Evolutionary conservation across 179 eudicot species (phyloP).

Genomic region (Silene vulgaris): DNA sequence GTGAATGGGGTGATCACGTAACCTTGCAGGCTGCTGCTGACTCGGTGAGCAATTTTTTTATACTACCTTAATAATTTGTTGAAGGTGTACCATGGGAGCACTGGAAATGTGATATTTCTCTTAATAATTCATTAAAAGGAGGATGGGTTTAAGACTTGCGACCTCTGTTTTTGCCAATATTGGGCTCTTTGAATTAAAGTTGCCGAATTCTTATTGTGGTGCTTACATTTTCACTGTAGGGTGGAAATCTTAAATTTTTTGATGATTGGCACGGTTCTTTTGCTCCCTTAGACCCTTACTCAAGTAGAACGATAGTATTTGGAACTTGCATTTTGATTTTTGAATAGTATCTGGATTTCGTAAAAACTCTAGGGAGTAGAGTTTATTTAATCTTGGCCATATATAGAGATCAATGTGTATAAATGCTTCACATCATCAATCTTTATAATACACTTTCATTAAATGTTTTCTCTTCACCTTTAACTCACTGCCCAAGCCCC

Average conservation of each 20-base stretch:
- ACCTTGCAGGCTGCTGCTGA: constrained; percentile 72
- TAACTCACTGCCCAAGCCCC: no score
- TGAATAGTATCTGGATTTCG: no score
- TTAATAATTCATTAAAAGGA: neutral
- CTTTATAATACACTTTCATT: no score
- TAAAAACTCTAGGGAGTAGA: no score
- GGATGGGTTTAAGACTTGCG: neutral
- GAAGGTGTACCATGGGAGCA: constrained; percentile 3
- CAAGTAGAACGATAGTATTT: neutral
- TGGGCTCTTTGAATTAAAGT: neutral
- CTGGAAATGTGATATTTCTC: neutral
- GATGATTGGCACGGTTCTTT: neutral
- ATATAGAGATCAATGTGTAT: no score
- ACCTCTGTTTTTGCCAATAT: neutral
- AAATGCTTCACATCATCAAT: no score
- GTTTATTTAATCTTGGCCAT: no score
- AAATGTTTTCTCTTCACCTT: no score
- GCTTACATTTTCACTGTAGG: no score
- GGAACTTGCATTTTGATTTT: no score
- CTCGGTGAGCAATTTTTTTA: constrained; percentile 33
- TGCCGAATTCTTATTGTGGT: no score
- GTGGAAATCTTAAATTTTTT: neutral
- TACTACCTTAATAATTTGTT: neutral
- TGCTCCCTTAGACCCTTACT: neutral
- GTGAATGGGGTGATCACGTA: constrained; percentile 74